Evolutionary conservation across 768 basidiomycete species (phyloP).

Genomic region (Pleurotus sapidus): DNA sequence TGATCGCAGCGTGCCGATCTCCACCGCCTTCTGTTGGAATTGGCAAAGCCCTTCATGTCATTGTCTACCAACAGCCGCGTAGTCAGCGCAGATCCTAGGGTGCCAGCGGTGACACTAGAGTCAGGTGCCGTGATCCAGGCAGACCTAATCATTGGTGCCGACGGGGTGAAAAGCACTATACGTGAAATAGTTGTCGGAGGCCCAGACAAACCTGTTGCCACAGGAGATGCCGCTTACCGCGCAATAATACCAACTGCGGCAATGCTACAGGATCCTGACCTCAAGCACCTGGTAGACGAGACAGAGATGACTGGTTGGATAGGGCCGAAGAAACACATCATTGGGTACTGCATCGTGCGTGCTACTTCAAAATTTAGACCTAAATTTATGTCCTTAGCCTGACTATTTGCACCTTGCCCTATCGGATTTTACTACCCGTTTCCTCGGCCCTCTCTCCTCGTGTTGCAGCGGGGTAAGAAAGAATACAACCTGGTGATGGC

Average conservation of each 20-base stretch:
- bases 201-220: conserved; percentile 41
- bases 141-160: conserved; percentile 13
- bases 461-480: conserved; percentile 28
- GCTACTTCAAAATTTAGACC: not conserved
- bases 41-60: conserved; percentile 32
- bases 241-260: conserved; percentile 43
- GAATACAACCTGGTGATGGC: conserved; percentile 44
- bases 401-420: not conserved
- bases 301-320: conserved; percentile 59
- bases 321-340: conserved; percentile 41
- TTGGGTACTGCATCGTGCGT: conserved; percentile 35
- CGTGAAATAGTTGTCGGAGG: conserved; percentile 49
- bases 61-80: conserved; percentile 35
- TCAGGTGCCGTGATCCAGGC: conserved; percentile 39
- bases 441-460: not conserved
- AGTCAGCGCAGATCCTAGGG: conserved; percentile 18
- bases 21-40: conserved; percentile 31
- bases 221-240: conserved; percentile 65
- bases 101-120: conserved; percentile 32
- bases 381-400: not conserved
- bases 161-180: conserved; percentile 19
- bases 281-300: conserved; percentile 46
- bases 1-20: conserved; percentile 47
- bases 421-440: not conserved
- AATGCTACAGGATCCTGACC: conserved; percentile 49